phyloP scores from a whole-genome alignment of 306 rosid genomes.

The Citrullus colocynthis region DNA sequence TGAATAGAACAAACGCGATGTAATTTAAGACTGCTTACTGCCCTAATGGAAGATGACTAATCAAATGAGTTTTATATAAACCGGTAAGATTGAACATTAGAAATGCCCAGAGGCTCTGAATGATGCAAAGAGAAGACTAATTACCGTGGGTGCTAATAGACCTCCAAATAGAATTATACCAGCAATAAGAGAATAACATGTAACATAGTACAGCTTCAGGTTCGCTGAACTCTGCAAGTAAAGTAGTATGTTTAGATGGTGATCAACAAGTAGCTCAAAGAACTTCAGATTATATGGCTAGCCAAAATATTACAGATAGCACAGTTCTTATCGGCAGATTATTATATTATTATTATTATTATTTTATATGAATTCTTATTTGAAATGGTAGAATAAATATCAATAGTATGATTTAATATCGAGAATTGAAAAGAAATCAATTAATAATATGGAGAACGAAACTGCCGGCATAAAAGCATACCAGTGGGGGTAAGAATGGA shows the following conservation, averaged over 20 bases:
- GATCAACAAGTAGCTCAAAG: not conserved
- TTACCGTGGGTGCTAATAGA: constrained; percentile 86
- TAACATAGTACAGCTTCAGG: constrained; percentile 76
- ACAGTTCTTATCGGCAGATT: not conserved
- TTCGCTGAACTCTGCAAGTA: constrained; percentile 71
- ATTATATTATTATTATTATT: too few relatives aligned
- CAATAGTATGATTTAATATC: not conserved
- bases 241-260: constrained; percentile 8
- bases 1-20: not conserved
- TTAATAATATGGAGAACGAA: not conserved
- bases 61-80: not conserved
- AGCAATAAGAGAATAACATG: constrained; percentile 71
- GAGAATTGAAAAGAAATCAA: not conserved
- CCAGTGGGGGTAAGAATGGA: constrained; percentile 97
- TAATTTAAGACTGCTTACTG: not conserved
- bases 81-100: not conserved
- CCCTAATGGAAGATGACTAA: not conserved
- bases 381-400: not conserved
- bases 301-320: not conserved
- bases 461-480: constrained; percentile 24
- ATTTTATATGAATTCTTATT: too few relatives aligned
- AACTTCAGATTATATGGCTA: not conserved
- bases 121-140: constrained; percentile 4
- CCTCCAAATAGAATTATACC: constrained; percentile 87
- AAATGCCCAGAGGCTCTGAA: constrained; percentile 1